Evolutionary conservation across 2,329 filamentous ascomycete species (phyloP), one percentile per base, ranked within the genome.

Genomic region (Claviceps humidiphila): DNA sequence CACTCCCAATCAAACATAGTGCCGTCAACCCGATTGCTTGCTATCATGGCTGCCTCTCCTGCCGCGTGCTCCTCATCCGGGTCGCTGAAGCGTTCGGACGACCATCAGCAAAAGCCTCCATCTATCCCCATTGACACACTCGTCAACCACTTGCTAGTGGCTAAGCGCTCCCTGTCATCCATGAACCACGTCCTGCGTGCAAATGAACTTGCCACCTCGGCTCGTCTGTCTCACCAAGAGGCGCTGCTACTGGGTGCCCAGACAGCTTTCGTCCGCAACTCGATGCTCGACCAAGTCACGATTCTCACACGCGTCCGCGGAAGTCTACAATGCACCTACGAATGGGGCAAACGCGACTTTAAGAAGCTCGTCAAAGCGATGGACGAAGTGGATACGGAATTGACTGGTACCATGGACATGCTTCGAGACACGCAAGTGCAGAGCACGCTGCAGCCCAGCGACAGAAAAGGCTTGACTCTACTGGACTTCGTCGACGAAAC

Each of bases 131-230:
- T 95, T 62, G 88, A 95, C 60, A 82, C 81, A 24, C 81, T 97
- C 44, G 87, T 96, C 52, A 79, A 82, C 51, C 83, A 95, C 68
- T 84, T 96, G 39, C 81, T 96, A 42, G 84, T 85, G 34, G 87
- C 91, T 8, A 96, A 96, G 66, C 82, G 88, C 45, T 90, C 90
- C 1, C 77, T 97, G 4, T 87, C 86, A 16, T 89, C 89, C 11
- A 89, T 94, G 65, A 81, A 76, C 43, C 82, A 87, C 55, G 88
- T 96, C 50, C 84, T 87, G 64, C 86, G 87, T 54, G 90, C 89
- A 58, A 90, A 93, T 63, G 86, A 94, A 62, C 82, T 96, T 52
- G 85, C 93, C 45, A 88, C 81, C 20, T 74, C 80, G 14, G 88
- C 89, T 4, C 84, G 89, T 38, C 72, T 76, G 37, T 79, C 87